Conservation (phyloP, 164 flowering plant species). For the Piper longum region DNA sequence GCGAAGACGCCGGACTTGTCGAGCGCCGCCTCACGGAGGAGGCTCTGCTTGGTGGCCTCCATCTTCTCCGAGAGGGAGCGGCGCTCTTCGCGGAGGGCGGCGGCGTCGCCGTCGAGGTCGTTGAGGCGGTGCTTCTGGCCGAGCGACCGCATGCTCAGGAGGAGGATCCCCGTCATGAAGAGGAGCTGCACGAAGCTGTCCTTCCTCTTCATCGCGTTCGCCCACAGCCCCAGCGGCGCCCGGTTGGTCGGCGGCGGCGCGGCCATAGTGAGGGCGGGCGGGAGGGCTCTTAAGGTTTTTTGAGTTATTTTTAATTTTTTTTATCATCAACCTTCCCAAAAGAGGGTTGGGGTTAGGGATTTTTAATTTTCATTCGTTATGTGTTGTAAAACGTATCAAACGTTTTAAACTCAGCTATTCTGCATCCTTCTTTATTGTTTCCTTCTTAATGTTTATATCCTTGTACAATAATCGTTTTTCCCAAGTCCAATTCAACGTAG, state of each 20-base stretch:
- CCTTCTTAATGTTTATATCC: too few relatives aligned
- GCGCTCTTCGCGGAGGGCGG: slow-evolving; percentile 49
- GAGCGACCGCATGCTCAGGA: slow-evolving; percentile 59
- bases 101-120: slow-evolving; percentile 50
- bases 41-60: slow-evolving; percentile 43
- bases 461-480: too few relatives aligned
- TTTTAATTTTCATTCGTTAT: too few relatives aligned
- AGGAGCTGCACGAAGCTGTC: slow-evolving; percentile 63
- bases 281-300: too few relatives aligned
- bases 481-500: too few relatives aligned
- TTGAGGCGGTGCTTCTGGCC: slow-evolving; percentile 75
- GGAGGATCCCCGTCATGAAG: slow-evolving; percentile 62
- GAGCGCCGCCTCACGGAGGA: slow-evolving; percentile 56
- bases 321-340: too few relatives aligned
- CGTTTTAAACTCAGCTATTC: too few relatives aligned
- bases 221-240: neutral
- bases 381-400: too few relatives aligned
- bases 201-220: slow-evolving; percentile 17
- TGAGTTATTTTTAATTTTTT: too few relatives aligned
- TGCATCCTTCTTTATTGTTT: too few relatives aligned
- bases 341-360: too few relatives aligned
- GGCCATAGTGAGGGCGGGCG: neutral
- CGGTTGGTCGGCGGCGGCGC: neutral
- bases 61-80: slow-evolving; percentile 40
- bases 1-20: slow-evolving; percentile 66